Base-by-base conservation (phyloP, 2,329 filamentous ascomycete genomes). In the Rhytidhysteron rufulum region DNA sequence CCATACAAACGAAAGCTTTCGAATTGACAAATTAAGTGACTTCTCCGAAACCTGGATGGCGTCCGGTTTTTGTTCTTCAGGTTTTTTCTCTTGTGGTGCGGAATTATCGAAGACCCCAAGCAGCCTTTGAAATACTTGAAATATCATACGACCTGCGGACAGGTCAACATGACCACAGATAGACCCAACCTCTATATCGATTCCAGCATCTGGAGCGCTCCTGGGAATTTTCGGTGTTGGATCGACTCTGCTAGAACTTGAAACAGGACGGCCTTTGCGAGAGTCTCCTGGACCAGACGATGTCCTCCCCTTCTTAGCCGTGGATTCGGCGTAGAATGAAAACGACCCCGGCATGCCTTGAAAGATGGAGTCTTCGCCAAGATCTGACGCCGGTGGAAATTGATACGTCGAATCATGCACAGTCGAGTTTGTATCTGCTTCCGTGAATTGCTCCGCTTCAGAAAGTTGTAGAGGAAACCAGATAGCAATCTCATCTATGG, bases 261-360 rank as follows among this genome's bases (percentile, higher is more conserved):
- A 20, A 13, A 34, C 42, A 9, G 49, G 37, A 25, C 49, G 53
- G 25, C 33, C 50, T 24, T 53, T 53, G 18, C 47, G 35, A 7
- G 51, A 51, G 20, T 53, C 54, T 20, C 41, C 15, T 7, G 41
- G 17, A n/a, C 56, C 54, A 36, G 51, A 30, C 1, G 55, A 54
- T 32, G 40, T 40, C 2, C 27, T 27, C 11, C 50, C 54, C 34
- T 58, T 55, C 9, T 59, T 49, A 8, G 62, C 58, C 5, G 63
- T 65, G 20, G 65, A 58, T 31, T 72, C 65, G 2, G 70, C 70
- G 47, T 74, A 73, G 18, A 65, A 61, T 1, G 71, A 74, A 47
- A 74, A 74, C 0, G 70, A 65, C 0, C 71, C 71, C 15, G 71
- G 71, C 55, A 72, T 66, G 17, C 65, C 58, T 36, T 62, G 62